phyloP scores from a whole-genome alignment of 2,329 filamentous ascomycete species.

The Trichoderma atrobrunneum region DNA sequence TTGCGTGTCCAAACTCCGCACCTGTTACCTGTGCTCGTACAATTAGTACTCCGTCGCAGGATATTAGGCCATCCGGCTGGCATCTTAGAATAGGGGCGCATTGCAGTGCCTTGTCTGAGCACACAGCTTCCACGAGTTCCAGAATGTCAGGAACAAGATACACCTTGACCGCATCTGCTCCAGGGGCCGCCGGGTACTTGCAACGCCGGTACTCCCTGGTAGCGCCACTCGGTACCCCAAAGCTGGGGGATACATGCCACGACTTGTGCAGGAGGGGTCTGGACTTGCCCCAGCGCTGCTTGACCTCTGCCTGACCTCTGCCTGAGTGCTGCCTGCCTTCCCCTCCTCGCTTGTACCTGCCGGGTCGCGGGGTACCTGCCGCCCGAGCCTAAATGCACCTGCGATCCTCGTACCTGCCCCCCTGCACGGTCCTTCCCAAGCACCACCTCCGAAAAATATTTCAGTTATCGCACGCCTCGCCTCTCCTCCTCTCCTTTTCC shows the following conservation, averaged over 20 bases:
- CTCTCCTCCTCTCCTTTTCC: conserved; percentile 31
- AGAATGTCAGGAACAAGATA: conserved; percentile 12
- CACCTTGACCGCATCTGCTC: conserved; percentile 17
- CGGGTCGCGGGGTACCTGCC: background rate
- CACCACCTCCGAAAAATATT: conserved; percentile 38
- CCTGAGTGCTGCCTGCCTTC: conserved; percentile 4
- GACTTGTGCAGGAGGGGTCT: background rate
- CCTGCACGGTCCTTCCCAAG: conserved; percentile 21
- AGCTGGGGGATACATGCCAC: conserved; percentile 15
- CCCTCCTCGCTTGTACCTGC: conserved; percentile 18
- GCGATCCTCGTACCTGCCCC: conserved; percentile 15
- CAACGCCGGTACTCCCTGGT: background rate
- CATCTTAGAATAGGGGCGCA: conserved; percentile 10
- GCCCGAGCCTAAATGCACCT: background rate
- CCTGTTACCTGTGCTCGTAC: background rate
- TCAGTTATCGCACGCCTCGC: conserved; percentile 35
- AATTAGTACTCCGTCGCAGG: background rate
- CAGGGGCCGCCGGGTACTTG: conserved; percentile 13
- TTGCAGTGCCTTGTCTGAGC: background rate
- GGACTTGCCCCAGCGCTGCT: background rate
- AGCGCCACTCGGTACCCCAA: conserved; percentile 8
- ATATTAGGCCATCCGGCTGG: background rate
- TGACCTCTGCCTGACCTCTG: background rate
- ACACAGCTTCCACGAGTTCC: conserved; percentile 9
- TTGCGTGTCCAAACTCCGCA: background rate